Conservation (phyloP, 768 basidiomycete species). For the Psilocybe subaeruginosa region DNA sequence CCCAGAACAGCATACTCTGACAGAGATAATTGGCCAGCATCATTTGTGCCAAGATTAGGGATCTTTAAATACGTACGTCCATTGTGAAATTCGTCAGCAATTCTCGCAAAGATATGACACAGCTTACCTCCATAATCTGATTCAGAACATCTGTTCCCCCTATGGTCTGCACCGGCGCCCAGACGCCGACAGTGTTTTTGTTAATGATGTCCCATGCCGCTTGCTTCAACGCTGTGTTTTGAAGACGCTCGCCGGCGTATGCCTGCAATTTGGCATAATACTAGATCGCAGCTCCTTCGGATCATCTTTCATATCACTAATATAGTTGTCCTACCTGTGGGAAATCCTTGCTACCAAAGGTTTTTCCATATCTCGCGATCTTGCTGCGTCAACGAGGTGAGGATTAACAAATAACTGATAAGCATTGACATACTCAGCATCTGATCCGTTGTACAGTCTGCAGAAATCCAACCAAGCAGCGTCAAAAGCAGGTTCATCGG, state of each 20-base stretch:
- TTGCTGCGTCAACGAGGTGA: conserved; percentile 24
- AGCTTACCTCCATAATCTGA: conserved; percentile 40
- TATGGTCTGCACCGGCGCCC: conserved; percentile 39
- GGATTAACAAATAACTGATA: neutral
- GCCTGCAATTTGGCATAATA: conserved; percentile 42
- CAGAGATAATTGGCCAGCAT: conserved; percentile 34
- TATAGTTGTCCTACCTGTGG: neutral
- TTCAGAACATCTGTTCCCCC: conserved; percentile 51
- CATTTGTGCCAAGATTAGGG: conserved; percentile 38
- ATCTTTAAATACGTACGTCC: conserved; percentile 23
- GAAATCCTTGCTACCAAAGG: conserved; percentile 37
- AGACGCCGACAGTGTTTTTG: conserved; percentile 35
- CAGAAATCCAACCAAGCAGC: conserved; percentile 44
- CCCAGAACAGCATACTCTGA: conserved; percentile 38
- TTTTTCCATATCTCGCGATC: conserved; percentile 37
- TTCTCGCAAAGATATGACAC: neutral
- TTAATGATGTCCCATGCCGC: conserved; percentile 37
- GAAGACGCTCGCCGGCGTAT: conserved; percentile 37
- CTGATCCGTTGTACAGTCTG: conserved; percentile 34
- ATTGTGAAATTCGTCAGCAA: neutral
- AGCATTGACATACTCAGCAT: conserved; percentile 31
- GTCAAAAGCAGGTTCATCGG: conserved; percentile 39
- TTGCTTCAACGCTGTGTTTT: conserved; percentile 33
- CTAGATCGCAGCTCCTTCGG: conserved; percentile 15
- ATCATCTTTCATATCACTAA: neutral